These are phyloP conservation scores for Aureobasidium namibiae DNA, from an alignment of 2,329 filamentous ascomycete species.

Conservation along the genomic window DNA sequence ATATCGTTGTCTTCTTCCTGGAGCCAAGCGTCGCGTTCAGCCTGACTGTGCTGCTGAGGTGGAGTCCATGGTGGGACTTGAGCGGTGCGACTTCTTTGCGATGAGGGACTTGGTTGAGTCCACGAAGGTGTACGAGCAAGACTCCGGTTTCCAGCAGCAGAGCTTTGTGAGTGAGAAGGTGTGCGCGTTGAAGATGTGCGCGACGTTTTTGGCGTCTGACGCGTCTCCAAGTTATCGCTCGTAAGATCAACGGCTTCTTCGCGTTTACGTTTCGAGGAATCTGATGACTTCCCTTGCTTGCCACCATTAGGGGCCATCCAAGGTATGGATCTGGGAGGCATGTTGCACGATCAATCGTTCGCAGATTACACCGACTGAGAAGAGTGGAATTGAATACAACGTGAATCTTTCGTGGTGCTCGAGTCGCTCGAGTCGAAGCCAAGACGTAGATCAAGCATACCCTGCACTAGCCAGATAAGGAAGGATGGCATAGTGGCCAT, in stretches of 20 bases:
- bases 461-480: not conserved
- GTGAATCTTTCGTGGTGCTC: not conserved
- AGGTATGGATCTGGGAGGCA: constrained; percentile 7
- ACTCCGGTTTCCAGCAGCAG: not conserved
- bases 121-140: not conserved
- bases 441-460: not conserved
- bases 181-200: not conserved
- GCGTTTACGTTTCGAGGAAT: constrained; percentile 6
- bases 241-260: constrained; percentile 10
- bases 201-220: constrained; percentile 2
- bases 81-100: not conserved
- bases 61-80: constrained; percentile 2
- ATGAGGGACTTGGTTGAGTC: constrained; percentile 1
- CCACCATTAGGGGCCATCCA: constrained; percentile 2
- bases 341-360: not conserved
- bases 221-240: not conserved
- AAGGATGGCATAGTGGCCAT: not conserved
- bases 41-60: not conserved
- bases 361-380: not conserved
- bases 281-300: not conserved
- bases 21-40: constrained; percentile 11
- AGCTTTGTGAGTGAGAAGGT: not conserved
- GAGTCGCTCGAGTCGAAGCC: too few species aligned
- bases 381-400: not conserved
- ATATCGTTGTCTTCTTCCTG: constrained; percentile 21